Evolutionary conservation across 1,284 basidiomycete species (phyloP).

Genomic region (Erythrobasidium hasegawianum): DNA sequence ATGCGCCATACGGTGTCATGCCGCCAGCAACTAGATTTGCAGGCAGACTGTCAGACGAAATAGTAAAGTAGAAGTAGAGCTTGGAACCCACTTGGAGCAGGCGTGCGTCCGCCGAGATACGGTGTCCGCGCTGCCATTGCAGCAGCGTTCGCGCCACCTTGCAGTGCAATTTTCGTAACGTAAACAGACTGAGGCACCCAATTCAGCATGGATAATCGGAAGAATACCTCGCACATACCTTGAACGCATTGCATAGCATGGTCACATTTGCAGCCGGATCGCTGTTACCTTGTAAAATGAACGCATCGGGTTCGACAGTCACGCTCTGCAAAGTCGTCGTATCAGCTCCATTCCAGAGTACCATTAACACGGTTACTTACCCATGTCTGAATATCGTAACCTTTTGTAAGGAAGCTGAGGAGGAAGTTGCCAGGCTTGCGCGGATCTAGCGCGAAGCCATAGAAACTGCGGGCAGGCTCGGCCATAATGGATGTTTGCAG

Average conservation of each 20-base stretch:
- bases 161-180: constrained; percentile 26
- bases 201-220: too few relatives aligned
- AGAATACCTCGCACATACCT: too few relatives aligned
- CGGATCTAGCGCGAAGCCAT: constrained; percentile 90
- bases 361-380: too few relatives aligned
- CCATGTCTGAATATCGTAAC: constrained; percentile 30
- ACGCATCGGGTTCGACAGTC: constrained; percentile 67
- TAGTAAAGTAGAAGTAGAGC: too few relatives aligned
- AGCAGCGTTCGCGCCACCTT: constrained; percentile 15
- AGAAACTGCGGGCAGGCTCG: constrained; percentile 89
- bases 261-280: constrained; percentile 64
- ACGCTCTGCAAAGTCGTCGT: too few relatives aligned
- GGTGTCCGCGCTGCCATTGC: constrained; percentile 29
- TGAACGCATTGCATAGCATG: constrained; percentile 92
- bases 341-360: too few relatives aligned
- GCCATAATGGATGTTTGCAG: constrained; percentile 85
- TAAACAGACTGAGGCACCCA: constrained; percentile 23
- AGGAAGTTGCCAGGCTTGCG: constrained; percentile 89
- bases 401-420: constrained; percentile 80
- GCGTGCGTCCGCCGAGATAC: constrained; percentile 27
- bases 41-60: neutral
- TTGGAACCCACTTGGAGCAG: neutral
- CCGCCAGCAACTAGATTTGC: constrained; percentile 16
- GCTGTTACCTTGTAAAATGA: constrained; percentile 56
- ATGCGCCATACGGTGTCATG: constrained; percentile 24